Percentiles rank a stretch among this genome's conserved stretches.
phyloP scores from a whole-genome alignment of 768 basidiomycete species.

The Leccinum sublutescens region DNA sequence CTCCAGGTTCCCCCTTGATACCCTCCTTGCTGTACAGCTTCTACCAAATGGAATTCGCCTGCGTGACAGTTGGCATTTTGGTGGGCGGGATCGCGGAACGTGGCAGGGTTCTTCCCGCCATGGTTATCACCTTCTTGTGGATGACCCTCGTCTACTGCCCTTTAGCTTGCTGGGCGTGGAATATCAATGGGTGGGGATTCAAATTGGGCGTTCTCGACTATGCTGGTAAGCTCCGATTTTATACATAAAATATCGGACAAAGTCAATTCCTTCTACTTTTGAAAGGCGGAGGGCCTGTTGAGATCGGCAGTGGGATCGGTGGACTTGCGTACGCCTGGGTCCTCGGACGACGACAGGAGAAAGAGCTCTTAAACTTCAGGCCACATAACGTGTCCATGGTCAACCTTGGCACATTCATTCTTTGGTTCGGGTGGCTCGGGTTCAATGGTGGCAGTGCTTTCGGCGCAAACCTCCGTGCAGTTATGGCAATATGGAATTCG shows the following conservation, averaged over 20 bases:
- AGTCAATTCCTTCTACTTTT: background rate
- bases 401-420: constrained; percentile 77
- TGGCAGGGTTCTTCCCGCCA: constrained; percentile 76
- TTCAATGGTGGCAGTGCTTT: constrained; percentile 92
- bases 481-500: constrained; percentile 85
- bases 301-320: constrained; percentile 81
- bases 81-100: constrained; percentile 86
- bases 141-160: constrained; percentile 86
- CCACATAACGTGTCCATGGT: constrained; percentile 88
- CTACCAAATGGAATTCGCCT: constrained; percentile 86
- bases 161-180: constrained; percentile 86
- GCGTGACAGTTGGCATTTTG: constrained; percentile 74
- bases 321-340: constrained; percentile 87
- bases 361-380: constrained; percentile 73
- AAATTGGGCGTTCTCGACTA: constrained; percentile 86
- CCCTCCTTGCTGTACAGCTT: constrained; percentile 83
- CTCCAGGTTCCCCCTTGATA: constrained; percentile 69
- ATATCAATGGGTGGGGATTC: constrained; percentile 77
- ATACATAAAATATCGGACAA: constrained; percentile 4
- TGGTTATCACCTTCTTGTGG: constrained; percentile 84
- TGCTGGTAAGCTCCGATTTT: constrained; percentile 53
- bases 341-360: constrained; percentile 75
- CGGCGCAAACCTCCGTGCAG: constrained; percentile 82
- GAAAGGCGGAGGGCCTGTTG: constrained; percentile 81
- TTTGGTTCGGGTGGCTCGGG: constrained; percentile 89